phyloP scores from a whole-genome alignment of 768 basidiomycete species.

The Peribolospora baueri region DNA sequence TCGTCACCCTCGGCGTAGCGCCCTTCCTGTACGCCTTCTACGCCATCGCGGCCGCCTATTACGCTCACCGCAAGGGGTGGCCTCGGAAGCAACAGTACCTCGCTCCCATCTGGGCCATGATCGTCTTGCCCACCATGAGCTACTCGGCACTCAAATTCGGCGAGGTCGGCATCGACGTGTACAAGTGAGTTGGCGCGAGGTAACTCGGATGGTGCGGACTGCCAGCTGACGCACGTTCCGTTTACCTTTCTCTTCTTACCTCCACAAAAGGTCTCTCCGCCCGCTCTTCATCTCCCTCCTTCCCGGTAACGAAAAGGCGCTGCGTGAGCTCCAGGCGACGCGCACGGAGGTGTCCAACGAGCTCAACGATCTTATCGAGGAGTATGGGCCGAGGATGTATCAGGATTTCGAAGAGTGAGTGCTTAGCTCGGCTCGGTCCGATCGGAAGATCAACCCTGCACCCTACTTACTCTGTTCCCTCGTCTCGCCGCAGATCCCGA shows the following conservation, averaged over 20 bases:
- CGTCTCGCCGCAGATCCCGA: conserved; percentile 4
- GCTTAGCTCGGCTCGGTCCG: neutral
- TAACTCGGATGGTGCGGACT: neutral
- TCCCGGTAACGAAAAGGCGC: conserved; percentile 62
- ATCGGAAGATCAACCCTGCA: neutral
- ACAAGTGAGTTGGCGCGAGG: conserved; percentile 38
- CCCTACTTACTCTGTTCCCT: conserved; percentile 1
- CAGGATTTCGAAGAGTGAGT: conserved; percentile 62
- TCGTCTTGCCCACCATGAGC: conserved; percentile 60
- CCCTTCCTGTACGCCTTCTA: conserved; percentile 68
- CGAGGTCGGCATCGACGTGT: conserved; percentile 88
- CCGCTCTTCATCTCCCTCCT: conserved; percentile 67
- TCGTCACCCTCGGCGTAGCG: conserved; percentile 73
- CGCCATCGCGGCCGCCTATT: conserved; percentile 46
- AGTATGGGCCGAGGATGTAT: conserved; percentile 66
- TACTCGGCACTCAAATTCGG: conserved; percentile 89
- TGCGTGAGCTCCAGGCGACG: conserved; percentile 49
- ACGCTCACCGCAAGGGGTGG: conserved; percentile 42
- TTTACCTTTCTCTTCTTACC: neutral
- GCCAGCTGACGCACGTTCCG: too few species aligned
- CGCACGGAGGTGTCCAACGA: conserved; percentile 56
- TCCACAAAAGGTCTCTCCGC: conserved; percentile 45
- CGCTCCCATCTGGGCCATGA: conserved; percentile 53
- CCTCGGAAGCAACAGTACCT: conserved; percentile 39
- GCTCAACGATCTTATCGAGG: conserved; percentile 56